Evolutionary conservation across 352 stramenopile species (phyloP).

Genomic region (Phytophthora parvispora): DNA sequence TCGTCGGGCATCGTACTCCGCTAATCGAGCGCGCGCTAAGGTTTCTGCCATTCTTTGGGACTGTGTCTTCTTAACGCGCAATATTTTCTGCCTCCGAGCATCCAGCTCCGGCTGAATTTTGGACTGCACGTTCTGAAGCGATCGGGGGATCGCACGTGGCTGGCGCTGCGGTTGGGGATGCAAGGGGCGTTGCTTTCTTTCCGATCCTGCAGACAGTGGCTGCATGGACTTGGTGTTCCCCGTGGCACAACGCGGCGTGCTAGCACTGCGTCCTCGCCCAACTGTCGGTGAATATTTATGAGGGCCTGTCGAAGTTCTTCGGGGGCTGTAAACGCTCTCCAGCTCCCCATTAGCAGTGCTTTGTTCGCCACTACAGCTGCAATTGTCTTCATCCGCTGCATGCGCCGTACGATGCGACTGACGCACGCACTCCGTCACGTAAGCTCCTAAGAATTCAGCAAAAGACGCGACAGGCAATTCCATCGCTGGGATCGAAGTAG

Average conservation of each 20-base stretch:
- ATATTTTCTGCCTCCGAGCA: constrained; percentile 57
- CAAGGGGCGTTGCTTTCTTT: constrained; percentile 14
- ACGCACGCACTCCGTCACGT: constrained; percentile 57
- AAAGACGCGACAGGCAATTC: constrained; percentile 63
- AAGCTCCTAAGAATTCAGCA: constrained; percentile 65
- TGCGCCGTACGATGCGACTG: constrained; percentile 15
- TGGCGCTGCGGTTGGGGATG: constrained; percentile 23
- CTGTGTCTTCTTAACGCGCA: constrained; percentile 85
- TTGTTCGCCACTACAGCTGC: neutral
- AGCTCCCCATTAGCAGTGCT: neutral
- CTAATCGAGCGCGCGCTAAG: constrained; percentile 61
- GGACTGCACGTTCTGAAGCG: constrained; percentile 56
- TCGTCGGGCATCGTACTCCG: constrained; percentile 61
- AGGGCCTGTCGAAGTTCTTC: neutral
- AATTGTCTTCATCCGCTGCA: neutral
- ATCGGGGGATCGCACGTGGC: constrained; percentile 8
- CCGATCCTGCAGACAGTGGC: neutral
- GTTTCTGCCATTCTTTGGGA: constrained; percentile 80
- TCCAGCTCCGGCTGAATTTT: constrained; percentile 78
- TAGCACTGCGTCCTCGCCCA: neutral
- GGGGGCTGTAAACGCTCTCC: constrained; percentile 9
- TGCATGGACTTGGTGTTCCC: constrained; percentile 12
- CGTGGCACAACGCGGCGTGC: constrained; percentile 9
- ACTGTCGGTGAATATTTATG: neutral
- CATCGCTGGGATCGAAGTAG: constrained; percentile 31